Evolutionary conservation across 2,329 filamentous ascomycete genomes (phyloP).

Genomic region (Alternaria sp.): DNA sequence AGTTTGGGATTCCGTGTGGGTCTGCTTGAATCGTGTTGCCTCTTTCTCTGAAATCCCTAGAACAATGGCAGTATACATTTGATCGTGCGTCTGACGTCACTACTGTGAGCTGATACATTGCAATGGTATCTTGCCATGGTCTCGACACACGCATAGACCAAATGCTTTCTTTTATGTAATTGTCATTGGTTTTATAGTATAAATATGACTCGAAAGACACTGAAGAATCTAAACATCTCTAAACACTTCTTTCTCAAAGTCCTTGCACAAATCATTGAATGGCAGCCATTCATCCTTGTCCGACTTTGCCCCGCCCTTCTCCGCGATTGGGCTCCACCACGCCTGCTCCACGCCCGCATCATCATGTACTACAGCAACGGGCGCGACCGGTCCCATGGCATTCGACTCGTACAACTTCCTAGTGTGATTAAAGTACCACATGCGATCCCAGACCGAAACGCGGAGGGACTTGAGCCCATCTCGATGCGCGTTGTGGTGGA

Average conservation of each 20-base stretch:
- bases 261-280: not conserved
- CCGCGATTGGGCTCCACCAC: slow-evolving; percentile 5
- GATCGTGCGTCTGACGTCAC: not conserved
- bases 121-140: not conserved
- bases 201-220: not conserved
- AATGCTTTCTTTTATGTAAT: not conserved
- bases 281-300: not conserved
- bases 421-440: not conserved
- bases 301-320: not conserved
- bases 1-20: not conserved
- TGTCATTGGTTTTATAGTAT: not conserved
- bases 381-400: not conserved
- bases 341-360: not conserved
- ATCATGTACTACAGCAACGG: not conserved
- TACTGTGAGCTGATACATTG: not conserved
- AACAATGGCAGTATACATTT: not conserved
- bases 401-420: not conserved
- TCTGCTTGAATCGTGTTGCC: not conserved
- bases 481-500: slow-evolving; percentile 2
- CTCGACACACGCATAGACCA: not conserved
- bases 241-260: not conserved
- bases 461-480: not conserved
- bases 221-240: not conserved
- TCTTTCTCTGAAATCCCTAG: not conserved
- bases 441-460: not conserved